Evolutionary conservation across 768 basidiomycete genomes (phyloP).

Genomic region (Ramaria rubella): DNA sequence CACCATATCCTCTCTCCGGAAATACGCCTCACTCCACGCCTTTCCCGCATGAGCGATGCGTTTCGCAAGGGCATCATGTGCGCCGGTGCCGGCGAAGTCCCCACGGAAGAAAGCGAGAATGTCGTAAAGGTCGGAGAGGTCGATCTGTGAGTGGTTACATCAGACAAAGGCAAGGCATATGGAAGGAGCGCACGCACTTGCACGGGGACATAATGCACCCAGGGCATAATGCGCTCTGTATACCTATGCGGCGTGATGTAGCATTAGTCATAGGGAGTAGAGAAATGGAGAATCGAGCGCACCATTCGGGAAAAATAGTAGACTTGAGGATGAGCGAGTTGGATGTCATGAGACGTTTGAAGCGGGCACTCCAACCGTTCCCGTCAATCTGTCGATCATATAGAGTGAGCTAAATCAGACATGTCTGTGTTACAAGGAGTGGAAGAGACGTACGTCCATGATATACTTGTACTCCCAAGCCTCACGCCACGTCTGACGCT

Average conservation of each 20-base stretch:
- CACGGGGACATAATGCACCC: constrained; percentile 72
- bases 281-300: constrained; percentile 12
- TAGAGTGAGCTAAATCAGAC: not conserved
- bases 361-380: constrained; percentile 66
- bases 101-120: constrained; percentile 69
- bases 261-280: not conserved
- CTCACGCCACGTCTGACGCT: constrained; percentile 35
- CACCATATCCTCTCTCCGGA: constrained; percentile 54
- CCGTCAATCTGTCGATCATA: constrained; percentile 56
- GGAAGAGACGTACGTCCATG: constrained; percentile 38
- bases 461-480: constrained; percentile 58
- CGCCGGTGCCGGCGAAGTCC: constrained; percentile 43
- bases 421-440: no score
- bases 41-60: constrained; percentile 52
- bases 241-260: constrained; percentile 35
- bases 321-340: constrained; percentile 62
- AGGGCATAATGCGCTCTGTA: constrained; percentile 50
- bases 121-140: constrained; percentile 65
- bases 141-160: constrained; percentile 28
- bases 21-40: constrained; percentile 50
- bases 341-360: constrained; percentile 55
- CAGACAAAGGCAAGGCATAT: not conserved
- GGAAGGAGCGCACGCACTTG: constrained; percentile 23
- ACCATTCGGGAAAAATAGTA: constrained; percentile 74
- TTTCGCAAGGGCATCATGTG: constrained; percentile 51